A percentile compares a stretch with the other conserved stretches of the same genome.
Conservation (phyloP, 1,284 basidiomycete genomes). For the Ustilago esculenta region DNA sequence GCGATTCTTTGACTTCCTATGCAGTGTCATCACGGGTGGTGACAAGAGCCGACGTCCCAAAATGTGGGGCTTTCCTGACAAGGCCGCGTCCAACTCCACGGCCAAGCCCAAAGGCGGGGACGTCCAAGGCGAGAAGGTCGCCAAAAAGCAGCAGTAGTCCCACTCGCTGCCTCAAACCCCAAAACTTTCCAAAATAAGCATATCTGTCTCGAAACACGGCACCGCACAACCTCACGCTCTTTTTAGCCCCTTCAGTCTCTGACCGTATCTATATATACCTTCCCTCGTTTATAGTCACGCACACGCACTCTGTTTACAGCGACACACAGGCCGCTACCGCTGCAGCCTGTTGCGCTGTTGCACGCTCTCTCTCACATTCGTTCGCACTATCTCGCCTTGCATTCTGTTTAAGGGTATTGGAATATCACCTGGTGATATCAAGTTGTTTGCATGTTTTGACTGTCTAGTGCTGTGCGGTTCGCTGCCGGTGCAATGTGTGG, state of each 20-base stretch:
- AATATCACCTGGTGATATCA: constrained; percentile 1
- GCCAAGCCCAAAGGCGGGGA: constrained; percentile 9
- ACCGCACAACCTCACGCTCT: not conserved
- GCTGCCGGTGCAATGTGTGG: too few relatives aligned
- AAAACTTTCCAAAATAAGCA: not conserved
- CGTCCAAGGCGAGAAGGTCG: not conserved
- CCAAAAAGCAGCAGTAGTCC: constrained; percentile 18
- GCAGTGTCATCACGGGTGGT: constrained; percentile 46
- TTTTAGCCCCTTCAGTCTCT: not conserved
- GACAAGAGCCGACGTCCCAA: constrained; percentile 50
- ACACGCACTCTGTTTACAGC: too few relatives aligned
- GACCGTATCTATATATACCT: too few relatives aligned
- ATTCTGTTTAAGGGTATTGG: not conserved
- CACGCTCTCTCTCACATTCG: too few relatives aligned
- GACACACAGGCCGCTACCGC: too few relatives aligned
- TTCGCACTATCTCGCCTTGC: too few relatives aligned
- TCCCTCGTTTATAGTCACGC: too few relatives aligned
- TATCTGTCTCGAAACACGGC: too few relatives aligned
- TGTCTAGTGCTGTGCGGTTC: too few relatives aligned
- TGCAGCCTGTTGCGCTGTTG: too few relatives aligned
- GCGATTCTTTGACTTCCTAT: constrained; percentile 60
- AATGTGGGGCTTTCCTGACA: constrained; percentile 43
- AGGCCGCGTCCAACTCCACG: constrained; percentile 14
- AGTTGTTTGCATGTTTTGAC: too few relatives aligned
- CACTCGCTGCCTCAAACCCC: not conserved